Conservation (phyloP, 345 rosid species). For the Acer yangbiense region DNA sequence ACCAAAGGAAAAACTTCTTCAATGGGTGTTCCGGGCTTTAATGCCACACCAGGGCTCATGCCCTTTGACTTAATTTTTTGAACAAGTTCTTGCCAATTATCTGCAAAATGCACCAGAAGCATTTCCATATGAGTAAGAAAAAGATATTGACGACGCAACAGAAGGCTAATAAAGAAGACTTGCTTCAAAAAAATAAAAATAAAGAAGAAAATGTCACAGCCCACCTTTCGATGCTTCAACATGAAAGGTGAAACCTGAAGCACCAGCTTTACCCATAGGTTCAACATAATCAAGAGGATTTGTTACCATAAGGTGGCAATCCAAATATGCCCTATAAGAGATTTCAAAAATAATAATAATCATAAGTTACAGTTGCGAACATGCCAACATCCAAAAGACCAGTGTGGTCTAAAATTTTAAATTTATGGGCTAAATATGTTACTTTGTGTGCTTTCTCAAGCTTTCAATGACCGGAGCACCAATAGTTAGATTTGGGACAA, state of each 20-base stretch:
- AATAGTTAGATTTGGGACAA: slow-evolving; percentile 83
- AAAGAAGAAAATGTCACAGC: slow-evolving; percentile 12
- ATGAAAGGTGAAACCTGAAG: slow-evolving; percentile 97
- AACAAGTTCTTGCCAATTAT: slow-evolving; percentile 82
- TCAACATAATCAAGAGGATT: slow-evolving; percentile 90
- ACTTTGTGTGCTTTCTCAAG: slow-evolving; percentile 89
- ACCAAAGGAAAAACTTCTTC: slow-evolving; percentile 92
- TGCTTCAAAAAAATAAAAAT: neutral
- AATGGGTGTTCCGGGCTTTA: slow-evolving; percentile 81
- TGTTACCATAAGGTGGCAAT: slow-evolving; percentile 94
- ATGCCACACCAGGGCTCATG: slow-evolving; percentile 86
- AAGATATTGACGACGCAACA: neutral
- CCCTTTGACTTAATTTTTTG: slow-evolving; percentile 69
- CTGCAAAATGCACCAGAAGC: slow-evolving; percentile 37
- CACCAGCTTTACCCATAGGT: slow-evolving; percentile 77
- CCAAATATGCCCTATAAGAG: slow-evolving; percentile 74
- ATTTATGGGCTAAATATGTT: slow-evolving; percentile 11
- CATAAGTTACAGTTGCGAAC: neutral
- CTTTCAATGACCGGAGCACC: slow-evolving; percentile 93
- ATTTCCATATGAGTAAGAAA: neutral
- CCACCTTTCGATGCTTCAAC: slow-evolving; percentile 79
- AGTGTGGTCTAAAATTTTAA: neutral
- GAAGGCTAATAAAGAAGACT: neutral
- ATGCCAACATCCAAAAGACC: neutral
- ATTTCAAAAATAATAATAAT: neutral